Percentiles rank a stretch among this genome's conserved stretches.
Conservation (phyloP, 352 stramenopile genomes). For the Phytophthora tubulina region DNA sequence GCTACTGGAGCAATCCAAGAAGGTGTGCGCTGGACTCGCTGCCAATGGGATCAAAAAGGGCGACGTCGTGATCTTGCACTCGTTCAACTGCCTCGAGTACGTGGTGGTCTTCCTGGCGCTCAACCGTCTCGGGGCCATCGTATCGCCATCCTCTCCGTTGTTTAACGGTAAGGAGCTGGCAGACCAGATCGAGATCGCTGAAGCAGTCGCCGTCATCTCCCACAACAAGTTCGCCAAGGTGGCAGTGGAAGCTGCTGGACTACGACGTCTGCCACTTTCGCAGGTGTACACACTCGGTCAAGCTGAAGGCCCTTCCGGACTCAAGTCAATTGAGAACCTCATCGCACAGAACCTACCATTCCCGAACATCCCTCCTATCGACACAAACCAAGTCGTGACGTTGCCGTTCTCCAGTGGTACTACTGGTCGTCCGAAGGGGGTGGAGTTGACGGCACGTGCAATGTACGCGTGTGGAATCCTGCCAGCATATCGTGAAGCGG, state of each 20-base stretch:
- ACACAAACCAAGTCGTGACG: constrained; percentile 40
- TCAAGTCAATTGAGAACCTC: constrained; percentile 42
- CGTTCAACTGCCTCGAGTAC: constrained; percentile 71
- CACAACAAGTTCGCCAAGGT: constrained; percentile 51
- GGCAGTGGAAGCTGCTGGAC: constrained; percentile 41
- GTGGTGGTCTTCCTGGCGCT: constrained; percentile 63
- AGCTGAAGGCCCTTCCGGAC: constrained; percentile 7
- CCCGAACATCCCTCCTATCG: constrained; percentile 38
- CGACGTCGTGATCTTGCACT: constrained; percentile 69
- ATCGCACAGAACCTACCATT: constrained; percentile 37
- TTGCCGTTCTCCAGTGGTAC: constrained; percentile 95
- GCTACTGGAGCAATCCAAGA: constrained; percentile 36
- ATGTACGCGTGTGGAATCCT: constrained; percentile 86
- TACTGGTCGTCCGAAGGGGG: constrained; percentile 91
- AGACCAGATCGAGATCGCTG: constrained; percentile 45
- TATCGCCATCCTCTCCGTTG: constrained; percentile 53
- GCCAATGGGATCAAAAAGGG: constrained; percentile 57
- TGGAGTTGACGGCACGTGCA: constrained; percentile 89
- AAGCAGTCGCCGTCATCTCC: constrained; percentile 48
- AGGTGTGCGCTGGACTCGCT: constrained; percentile 47
- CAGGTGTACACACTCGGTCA: constrained; percentile 43
- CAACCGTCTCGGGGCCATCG: constrained; percentile 53
- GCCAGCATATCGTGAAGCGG: constrained; percentile 51
- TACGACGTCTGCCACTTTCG: constrained; percentile 22
- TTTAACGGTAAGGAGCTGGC: constrained; percentile 52